Evolutionary conservation across 1,284 basidiomycete species (phyloP).

Genomic region (Moesziomyces globuligerus): DNA sequence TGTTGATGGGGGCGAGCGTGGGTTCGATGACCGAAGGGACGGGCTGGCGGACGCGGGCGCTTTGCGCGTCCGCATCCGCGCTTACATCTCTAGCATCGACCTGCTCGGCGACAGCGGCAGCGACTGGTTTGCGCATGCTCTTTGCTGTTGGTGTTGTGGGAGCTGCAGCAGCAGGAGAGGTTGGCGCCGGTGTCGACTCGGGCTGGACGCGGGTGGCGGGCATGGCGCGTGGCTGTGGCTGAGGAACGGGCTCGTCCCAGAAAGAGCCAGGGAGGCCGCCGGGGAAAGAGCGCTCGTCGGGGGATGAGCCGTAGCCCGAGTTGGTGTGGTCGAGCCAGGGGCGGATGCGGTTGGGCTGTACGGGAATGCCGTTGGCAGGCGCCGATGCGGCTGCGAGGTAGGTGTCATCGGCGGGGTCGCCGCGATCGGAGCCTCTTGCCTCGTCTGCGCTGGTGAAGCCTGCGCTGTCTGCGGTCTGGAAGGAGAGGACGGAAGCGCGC

Average conservation of each 20-base stretch:
- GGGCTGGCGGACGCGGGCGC: background rate
- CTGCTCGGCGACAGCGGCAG: conserved; percentile 5
- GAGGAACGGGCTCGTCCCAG: conserved; percentile 29
- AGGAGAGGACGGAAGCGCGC: conserved; percentile 57
- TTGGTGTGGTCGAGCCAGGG: conserved; percentile 34
- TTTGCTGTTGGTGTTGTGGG: background rate
- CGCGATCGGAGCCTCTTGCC: conserved; percentile 25
- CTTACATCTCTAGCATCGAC: conserved; percentile 4
- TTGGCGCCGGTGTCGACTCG: background rate
- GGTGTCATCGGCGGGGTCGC: conserved; percentile 13
- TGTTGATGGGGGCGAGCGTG: conserved; percentile 31
- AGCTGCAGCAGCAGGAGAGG: background rate
- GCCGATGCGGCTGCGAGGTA: background rate
- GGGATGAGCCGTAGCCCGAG: conserved; percentile 23
- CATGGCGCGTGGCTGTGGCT: background rate
- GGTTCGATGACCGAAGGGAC: conserved; percentile 2
- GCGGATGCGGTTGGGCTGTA: conserved; percentile 6
- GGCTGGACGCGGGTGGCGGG: background rate
- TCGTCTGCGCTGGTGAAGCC: conserved; percentile 52
- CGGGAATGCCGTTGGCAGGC: background rate
- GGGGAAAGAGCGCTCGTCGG: conserved; percentile 37
- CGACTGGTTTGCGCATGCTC: background rate
- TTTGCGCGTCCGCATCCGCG: too few species aligned
- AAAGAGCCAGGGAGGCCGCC: conserved; percentile 37
- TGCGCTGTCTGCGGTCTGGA: conserved; percentile 62